Base-by-base conservation (phyloP, 129 eudicot genomes). In the Artemisia argyi region DNA sequence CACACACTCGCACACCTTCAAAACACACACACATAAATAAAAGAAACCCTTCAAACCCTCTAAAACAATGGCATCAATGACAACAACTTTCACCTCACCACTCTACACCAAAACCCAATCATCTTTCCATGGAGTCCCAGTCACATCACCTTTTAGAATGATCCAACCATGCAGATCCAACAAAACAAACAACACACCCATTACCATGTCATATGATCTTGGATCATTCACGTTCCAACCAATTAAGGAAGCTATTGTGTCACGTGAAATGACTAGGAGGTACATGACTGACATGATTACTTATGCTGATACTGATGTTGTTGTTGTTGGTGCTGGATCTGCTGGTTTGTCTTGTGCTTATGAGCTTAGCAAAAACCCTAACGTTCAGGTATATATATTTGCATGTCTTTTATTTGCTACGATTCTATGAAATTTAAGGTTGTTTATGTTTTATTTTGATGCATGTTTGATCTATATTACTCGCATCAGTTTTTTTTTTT, bases 201-300 rank as follows among this genome's bases (percentile, higher is more conserved):
- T 83, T 65, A 73, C 97, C 49, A 87, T 89, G 72, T 63, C 91
- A 0, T 91, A 85, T 61, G 82, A 91, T 48, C 89, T 87, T 52
- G 80, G 81, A 62, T 65, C 76, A 7, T 83, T 88, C 80, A 81
- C 88, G 14, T 91, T 91, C 74, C 44, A 46, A 9, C 97, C 97
- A 26, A 91, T 91, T 84, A 88, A 88, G 57, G 97, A 91, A 68
- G 83, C 97, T 39, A 85, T 91, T 19, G 97, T 91, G 17, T 69
- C 97, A 8, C 87, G 97, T 20, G 97, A 91, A 53, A 91, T 91
- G 97, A 91, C 97, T 39, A 76, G 97, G 18, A 80, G 97, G 76
- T 91, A 91, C 90, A 91, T 91, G 97, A 91, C 80, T 11, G 97
- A 91, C 69, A 88, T 91, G 95, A 85, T 91, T 12, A 85, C 95